Conservation (phyloP, 2,329 filamentous ascomycete genomes). For the Plenodomus biglobosus region DNA sequence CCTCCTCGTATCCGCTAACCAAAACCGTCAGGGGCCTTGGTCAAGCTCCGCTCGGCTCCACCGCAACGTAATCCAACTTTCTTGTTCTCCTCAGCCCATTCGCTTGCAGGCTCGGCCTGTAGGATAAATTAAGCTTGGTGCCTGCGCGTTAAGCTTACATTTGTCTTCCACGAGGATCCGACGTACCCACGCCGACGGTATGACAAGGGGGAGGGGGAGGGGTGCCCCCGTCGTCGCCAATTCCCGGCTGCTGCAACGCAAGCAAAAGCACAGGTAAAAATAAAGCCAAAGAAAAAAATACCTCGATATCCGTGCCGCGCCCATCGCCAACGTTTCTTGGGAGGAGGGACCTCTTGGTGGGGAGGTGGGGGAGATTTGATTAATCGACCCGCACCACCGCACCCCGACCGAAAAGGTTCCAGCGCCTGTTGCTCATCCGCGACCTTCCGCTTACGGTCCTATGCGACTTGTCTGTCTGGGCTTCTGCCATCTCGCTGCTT, state of each 20-base stretch:
- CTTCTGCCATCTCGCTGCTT: too few species aligned
- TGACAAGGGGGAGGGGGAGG: too few species aligned
- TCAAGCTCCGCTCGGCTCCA: constrained; percentile 36
- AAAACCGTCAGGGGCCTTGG: constrained; percentile 19
- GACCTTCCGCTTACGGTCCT: not conserved
- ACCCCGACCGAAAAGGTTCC: not conserved
- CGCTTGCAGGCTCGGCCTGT: constrained; percentile 23
- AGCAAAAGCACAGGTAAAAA: too few species aligned
- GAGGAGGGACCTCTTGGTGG: not conserved
- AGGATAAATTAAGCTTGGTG: constrained; percentile 35
- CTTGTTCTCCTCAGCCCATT: constrained; percentile 24
- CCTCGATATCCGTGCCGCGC: constrained; percentile 3
- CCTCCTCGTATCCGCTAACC: constrained; percentile 13
- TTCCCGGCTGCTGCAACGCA: too few species aligned
- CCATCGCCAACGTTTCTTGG: not conserved
- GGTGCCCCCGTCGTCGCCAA: too few species aligned
- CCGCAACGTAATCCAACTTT: constrained; percentile 32
- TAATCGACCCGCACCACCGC: too few species aligned
- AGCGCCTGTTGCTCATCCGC: constrained; percentile 1
- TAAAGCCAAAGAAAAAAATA: too few species aligned
- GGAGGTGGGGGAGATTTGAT: too few species aligned
- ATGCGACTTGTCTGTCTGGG: not conserved
- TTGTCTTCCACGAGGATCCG: constrained; percentile 30
- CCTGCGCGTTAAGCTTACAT: constrained; percentile 41
- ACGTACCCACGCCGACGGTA: constrained; percentile 33